phyloP scores from a whole-genome alignment of 2,329 filamentous ascomycete species.

The Fonsecaea monophora region DNA sequence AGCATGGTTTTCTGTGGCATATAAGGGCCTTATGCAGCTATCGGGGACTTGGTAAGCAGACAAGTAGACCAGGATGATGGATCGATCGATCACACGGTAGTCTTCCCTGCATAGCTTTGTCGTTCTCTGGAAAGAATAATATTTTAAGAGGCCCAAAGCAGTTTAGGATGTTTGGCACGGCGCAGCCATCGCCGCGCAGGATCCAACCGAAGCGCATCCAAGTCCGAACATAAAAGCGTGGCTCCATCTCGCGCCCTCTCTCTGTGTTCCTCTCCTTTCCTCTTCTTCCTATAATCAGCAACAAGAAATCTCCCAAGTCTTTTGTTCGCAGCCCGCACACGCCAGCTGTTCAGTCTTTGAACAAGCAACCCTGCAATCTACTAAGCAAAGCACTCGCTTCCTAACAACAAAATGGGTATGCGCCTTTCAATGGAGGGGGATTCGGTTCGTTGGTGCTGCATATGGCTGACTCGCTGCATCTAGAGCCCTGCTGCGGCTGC shows the following conservation, averaged over 20 bases:
- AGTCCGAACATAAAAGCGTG: background rate
- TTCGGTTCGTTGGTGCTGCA: background rate
- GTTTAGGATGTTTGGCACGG: background rate
- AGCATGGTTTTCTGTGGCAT: too few species aligned
- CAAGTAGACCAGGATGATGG: too few species aligned
- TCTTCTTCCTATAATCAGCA: conserved; percentile 29
- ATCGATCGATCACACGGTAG: too few species aligned
- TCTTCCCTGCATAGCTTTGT: too few species aligned
- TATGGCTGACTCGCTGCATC: conserved; percentile 25
- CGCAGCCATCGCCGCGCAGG: background rate
- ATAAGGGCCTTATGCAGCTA: too few species aligned
- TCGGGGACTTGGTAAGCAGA: too few species aligned
- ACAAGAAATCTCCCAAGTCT: conserved; percentile 32
- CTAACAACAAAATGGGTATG: conserved; percentile 34
- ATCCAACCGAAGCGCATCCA: background rate
- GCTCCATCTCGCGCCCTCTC: conserved; percentile 11
- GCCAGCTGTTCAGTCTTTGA: conserved; percentile 1
- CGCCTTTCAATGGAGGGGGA: background rate
- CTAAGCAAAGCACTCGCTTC: conserved; percentile 23
- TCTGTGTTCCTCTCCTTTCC: conserved; percentile 8
- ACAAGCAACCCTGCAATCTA: conserved; percentile 9
- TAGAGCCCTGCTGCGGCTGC: conserved; percentile 39
- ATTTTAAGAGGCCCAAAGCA: too few species aligned
- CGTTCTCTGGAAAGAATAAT: too few species aligned
- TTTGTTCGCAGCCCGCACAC: conserved; percentile 4